phyloP scores from a whole-genome alignment of 805 yeast genomes.

The Candida vaughaniae region DNA sequence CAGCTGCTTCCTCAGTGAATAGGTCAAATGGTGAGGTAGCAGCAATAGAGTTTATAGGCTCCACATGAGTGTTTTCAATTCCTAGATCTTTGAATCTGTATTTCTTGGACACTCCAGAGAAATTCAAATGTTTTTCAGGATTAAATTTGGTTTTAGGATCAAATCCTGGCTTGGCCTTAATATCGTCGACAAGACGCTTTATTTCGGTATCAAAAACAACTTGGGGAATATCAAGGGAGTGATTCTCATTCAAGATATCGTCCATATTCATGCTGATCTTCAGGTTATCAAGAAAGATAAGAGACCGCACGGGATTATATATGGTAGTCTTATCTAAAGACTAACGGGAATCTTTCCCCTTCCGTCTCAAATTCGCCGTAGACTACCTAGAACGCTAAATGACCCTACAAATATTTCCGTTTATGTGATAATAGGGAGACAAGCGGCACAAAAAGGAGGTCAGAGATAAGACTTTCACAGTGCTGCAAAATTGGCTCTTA shows the following conservation, averaged over 20 bases:
- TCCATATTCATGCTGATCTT: too few species aligned
- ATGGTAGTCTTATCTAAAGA: too few species aligned
- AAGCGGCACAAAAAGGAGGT: too few species aligned
- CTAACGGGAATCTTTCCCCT: too few species aligned
- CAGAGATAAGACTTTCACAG: too few species aligned
- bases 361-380: too few species aligned
- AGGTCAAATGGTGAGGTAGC: constrained; percentile 26
- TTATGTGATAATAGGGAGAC: too few species aligned
- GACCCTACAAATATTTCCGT: too few species aligned
- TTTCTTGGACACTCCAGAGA: constrained; percentile 26
- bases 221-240: constrained; percentile 8
- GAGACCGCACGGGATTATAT: too few species aligned
- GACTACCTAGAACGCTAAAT: too few species aligned
- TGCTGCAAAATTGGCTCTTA: too few species aligned
- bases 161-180: constrained; percentile 10
- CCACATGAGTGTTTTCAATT: constrained; percentile 28
- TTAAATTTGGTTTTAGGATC: constrained; percentile 10
- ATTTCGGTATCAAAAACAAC: constrained; percentile 7
- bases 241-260: constrained; percentile 9
- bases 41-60: constrained; percentile 31
- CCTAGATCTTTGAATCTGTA: constrained; percentile 37
- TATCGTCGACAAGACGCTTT: constrained; percentile 1
- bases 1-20: constrained; percentile 26
- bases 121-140: constrained; percentile 16
- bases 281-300: too few species aligned